These are phyloP conservation scores for Trypanosoma avium DNA, from an alignment of 208 protist genomes.

Conservation along the genomic window DNA sequence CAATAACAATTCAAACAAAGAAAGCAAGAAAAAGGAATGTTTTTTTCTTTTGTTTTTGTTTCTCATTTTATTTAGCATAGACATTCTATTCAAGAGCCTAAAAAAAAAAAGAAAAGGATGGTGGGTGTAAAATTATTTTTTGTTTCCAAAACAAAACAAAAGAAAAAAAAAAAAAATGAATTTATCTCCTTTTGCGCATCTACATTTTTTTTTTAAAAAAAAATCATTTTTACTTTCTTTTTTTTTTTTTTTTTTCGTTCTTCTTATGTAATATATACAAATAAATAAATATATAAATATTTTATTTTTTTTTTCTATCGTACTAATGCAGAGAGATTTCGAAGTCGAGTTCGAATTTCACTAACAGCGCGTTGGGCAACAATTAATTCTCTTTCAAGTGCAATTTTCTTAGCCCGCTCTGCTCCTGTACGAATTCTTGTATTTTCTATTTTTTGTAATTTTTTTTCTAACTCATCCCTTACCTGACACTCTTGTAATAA, in stretches of 20 bases:
- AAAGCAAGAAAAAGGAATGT: no score
- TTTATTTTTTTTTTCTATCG: conserved; percentile 9
- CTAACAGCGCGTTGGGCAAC: conserved; percentile 53
- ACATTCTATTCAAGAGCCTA: background rate
- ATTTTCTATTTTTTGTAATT: conserved; percentile 65
- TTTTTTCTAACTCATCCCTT: conserved; percentile 53
- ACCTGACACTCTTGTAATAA: conserved; percentile 48
- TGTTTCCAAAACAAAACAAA: no score
- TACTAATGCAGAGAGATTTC: conserved; percentile 25
- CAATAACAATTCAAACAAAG: no score
- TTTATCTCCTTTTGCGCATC: background rate
- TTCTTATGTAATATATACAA: background rate
- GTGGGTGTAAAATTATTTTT: no score
- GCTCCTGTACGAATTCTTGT: conserved; percentile 45
- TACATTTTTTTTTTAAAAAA: background rate
- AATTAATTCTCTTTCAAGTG: conserved; percentile 43
- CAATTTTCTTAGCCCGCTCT: conserved; percentile 46
- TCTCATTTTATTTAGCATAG: no score
- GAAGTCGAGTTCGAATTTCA: conserved; percentile 56
- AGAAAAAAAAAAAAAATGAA: conserved; percentile 4
- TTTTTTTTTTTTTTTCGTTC: conserved; percentile 5
- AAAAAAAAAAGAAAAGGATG: background rate
- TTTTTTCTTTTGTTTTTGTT: no score
- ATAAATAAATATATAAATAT: background rate
- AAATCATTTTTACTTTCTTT: background rate